phyloP scores from a whole-genome alignment of 176 grass and related monocot genomes.

The Stipa capillata region DNA sequence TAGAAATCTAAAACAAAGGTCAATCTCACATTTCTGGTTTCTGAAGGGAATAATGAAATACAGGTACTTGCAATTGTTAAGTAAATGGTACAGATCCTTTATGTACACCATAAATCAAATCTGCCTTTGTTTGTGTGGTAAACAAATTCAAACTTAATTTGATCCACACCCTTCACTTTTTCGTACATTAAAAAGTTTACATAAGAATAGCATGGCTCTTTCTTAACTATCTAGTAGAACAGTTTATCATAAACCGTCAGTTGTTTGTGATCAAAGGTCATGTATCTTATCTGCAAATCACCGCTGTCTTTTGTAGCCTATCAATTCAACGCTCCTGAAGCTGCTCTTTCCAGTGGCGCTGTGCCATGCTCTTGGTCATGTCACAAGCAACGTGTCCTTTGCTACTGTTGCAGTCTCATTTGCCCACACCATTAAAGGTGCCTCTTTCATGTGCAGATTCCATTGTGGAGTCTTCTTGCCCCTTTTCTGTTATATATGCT shows the following conservation, averaged over 20 bases:
- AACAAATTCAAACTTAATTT: not conserved
- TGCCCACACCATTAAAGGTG: slow-evolving; percentile 94
- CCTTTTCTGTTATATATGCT: slow-evolving; percentile 12
- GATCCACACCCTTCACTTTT: not conserved
- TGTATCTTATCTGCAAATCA: not conserved
- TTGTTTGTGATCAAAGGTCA: not conserved
- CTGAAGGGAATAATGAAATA: not conserved
- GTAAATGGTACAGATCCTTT: not conserved
- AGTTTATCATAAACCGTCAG: not conserved
- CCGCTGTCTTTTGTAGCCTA: slow-evolving; percentile 45
- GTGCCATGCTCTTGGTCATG: slow-evolving; percentile 90
- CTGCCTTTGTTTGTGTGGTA: not conserved
- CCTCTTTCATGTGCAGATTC: slow-evolving; percentile 20
- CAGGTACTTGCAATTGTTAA: not conserved
- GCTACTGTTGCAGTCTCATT: slow-evolving; percentile 97
- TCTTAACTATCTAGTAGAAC: not conserved
- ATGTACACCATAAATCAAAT: not conserved
- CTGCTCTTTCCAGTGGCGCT: slow-evolving; percentile 81
- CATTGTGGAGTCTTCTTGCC: not conserved
- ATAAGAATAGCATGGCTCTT: not conserved
- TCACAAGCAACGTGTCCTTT: slow-evolving; percentile 96
- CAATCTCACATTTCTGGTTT: not conserved
- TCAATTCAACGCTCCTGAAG: slow-evolving; percentile 76
- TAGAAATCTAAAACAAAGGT: not conserved
- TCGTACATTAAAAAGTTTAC: not conserved